Percentiles rank a stretch among this genome's conserved stretches.
Evolutionary conservation across 805 yeast genomes (phyloP).

Genomic region (Sugiyamaella marilandica): DNA sequence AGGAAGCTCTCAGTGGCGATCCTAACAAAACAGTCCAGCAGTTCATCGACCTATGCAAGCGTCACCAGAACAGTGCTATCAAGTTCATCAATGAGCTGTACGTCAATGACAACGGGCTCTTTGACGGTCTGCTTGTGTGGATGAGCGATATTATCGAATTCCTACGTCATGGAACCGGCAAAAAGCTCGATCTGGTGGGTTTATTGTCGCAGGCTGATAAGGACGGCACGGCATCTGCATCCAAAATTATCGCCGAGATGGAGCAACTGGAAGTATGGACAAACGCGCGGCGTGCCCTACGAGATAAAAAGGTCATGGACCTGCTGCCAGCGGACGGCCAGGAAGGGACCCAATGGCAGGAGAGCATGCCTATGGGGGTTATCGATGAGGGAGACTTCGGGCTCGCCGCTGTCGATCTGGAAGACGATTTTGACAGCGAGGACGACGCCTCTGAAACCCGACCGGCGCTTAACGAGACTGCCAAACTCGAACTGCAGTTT

Average conservation of each 20-base stretch:
- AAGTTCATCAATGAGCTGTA: slow-evolving; percentile 78
- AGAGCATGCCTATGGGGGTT: slow-evolving; percentile 38
- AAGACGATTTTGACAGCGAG: slow-evolving; percentile 34
- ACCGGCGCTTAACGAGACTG: slow-evolving; percentile 29
- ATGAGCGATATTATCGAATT: slow-evolving; percentile 59
- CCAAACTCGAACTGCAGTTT: slow-evolving; percentile 26
- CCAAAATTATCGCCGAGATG: slow-evolving; percentile 36
- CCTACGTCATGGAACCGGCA: slow-evolving; percentile 53
- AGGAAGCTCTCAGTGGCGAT: slow-evolving; percentile 46
- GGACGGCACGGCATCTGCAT: slow-evolving; percentile 22
- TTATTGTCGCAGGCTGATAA: slow-evolving; percentile 18
- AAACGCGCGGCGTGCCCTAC: slow-evolving; percentile 33
- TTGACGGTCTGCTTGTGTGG: slow-evolving; percentile 72
- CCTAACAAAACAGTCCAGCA: slow-evolving; percentile 62
- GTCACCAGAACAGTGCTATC: slow-evolving; percentile 70
- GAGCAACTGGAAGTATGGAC: slow-evolving; percentile 37
- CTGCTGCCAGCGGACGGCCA: slow-evolving; percentile 23
- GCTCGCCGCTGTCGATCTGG: slow-evolving; percentile 45
- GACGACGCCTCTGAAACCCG: slow-evolving; percentile 22
- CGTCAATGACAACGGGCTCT: slow-evolving; percentile 67
- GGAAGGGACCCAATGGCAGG: slow-evolving; percentile 39
- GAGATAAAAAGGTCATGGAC: slow-evolving; percentile 22
- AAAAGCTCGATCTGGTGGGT: slow-evolving; percentile 41
- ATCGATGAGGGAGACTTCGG: slow-evolving; percentile 45
- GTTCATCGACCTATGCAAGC: slow-evolving; percentile 59